phyloP scores from a whole-genome alignment of 106 monocot genomes.

The Vanilla planifolia region DNA sequence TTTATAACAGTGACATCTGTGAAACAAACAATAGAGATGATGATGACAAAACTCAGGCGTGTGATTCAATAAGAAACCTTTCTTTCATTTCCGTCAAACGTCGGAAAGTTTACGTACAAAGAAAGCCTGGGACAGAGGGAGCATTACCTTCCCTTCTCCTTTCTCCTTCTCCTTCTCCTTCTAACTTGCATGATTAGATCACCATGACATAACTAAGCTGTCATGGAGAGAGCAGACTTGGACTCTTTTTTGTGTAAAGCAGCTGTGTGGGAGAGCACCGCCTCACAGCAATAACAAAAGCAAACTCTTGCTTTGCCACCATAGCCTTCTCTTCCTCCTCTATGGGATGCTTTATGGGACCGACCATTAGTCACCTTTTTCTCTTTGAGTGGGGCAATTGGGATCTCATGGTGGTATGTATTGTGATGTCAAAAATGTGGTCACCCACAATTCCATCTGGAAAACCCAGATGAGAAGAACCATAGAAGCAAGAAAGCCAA shows the following conservation, averaged over 20 bases:
- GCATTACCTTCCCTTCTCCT: no score
- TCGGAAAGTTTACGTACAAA: no score
- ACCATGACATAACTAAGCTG: neutral
- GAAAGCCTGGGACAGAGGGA: no score
- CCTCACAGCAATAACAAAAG: no score
- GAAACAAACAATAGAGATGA: no score
- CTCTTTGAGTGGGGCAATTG: neutral
- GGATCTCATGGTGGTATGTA: neutral
- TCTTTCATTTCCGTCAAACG: no score
- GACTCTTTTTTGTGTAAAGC: neutral
- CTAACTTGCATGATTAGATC: neutral
- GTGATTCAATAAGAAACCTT: no score
- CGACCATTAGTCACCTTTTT: neutral
- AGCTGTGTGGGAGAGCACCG: neutral
- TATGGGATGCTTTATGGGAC: neutral
- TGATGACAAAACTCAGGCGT: no score
- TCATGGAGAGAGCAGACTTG: neutral
- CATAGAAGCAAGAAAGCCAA: no score
- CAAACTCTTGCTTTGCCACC: neutral
- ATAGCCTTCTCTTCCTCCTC: neutral
- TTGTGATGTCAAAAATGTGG: neutral
- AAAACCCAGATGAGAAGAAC: no score
- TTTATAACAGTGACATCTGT: no score
- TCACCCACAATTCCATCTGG: no score
- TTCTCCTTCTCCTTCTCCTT: neutral